These are phyloP conservation scores for Fraxinus velutina DNA, from an alignment of 305 asterid species.

Conservation along the genomic window DNA sequence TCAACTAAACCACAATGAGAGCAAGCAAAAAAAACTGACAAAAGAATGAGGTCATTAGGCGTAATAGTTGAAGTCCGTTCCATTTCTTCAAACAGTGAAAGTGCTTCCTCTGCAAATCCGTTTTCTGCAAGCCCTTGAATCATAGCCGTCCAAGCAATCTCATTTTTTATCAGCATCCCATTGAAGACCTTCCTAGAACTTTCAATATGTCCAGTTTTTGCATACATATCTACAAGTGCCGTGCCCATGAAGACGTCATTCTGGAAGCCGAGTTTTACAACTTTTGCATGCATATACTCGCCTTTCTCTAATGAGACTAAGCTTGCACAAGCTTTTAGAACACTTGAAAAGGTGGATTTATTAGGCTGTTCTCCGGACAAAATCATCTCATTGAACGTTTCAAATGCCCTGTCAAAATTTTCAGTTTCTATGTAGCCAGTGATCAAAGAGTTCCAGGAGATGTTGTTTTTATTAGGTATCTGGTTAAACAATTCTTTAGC, in stretches of 20 bases:
- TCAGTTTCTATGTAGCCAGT: conserved; percentile 46
- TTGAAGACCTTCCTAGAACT: conserved; percentile 47
- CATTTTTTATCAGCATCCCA: conserved; percentile 48
- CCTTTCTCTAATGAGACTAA: conserved; percentile 64
- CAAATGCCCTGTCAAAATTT: conserved; percentile 42
- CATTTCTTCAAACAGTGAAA: conserved; percentile 52
- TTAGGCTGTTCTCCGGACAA: conserved; percentile 56
- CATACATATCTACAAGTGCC: conserved; percentile 73
- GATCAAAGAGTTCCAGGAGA: conserved; percentile 78
- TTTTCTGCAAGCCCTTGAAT: conserved; percentile 84
- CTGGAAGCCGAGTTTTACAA: conserved; percentile 56
- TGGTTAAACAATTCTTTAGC: conserved; percentile 50
- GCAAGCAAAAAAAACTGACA: conserved; percentile 66
- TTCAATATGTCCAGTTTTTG: conserved; percentile 63
- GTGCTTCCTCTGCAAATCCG: conserved; percentile 62
- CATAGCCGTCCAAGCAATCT: conserved; percentile 79
- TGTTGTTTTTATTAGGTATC: conserved; percentile 47
- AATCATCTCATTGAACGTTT: conserved; percentile 54
- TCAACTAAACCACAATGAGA: conserved; percentile 82
- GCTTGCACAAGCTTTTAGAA: conserved; percentile 70
- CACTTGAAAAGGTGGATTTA: conserved; percentile 65
- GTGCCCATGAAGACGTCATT: conserved; percentile 60
- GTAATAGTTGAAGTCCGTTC: conserved; percentile 27
- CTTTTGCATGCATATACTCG: conserved; percentile 51
- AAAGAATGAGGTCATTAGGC: conserved; percentile 62